A percentile compares a stretch with the other conserved stretches of the same genome.
Conservation (phyloP, 768 basidiomycete genomes). For the Mycena galericulata region DNA sequence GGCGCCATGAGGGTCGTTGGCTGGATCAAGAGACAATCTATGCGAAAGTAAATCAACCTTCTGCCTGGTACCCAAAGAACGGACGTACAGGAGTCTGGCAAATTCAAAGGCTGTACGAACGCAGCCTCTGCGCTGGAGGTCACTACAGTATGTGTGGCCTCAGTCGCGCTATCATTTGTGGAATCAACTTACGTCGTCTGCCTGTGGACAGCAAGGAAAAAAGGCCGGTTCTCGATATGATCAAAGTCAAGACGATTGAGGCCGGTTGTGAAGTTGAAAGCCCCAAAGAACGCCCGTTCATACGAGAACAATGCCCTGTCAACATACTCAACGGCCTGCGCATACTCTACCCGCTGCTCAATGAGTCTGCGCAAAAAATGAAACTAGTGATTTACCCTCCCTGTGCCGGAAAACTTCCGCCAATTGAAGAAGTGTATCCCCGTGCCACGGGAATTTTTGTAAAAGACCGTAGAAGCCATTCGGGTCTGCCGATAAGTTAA, state of each 20-base stretch:
- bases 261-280: slow-evolving; percentile 88
- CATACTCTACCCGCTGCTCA: slow-evolving; percentile 66
- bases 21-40: slow-evolving; percentile 76
- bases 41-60: neutral
- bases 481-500: slow-evolving; percentile 65
- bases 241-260: slow-evolving; percentile 90
- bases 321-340: slow-evolving; percentile 88
- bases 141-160: slow-evolving; percentile 57
- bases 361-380: neutral
- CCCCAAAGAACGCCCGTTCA: slow-evolving; percentile 88
- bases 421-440: slow-evolving; percentile 89
- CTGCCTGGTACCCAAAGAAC: neutral
- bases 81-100: slow-evolving; percentile 76
- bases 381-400: slow-evolving; percentile 71
- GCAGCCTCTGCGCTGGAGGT: slow-evolving; percentile 90
- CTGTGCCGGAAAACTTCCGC: slow-evolving; percentile 88
- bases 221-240: slow-evolving; percentile 90
- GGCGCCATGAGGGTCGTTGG: slow-evolving; percentile 90
- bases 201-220: slow-evolving; percentile 90
- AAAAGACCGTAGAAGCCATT: slow-evolving; percentile 82
- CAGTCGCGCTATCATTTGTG: neutral
- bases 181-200: slow-evolving; percentile 77
- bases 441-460: slow-evolving; percentile 89
- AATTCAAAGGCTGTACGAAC: slow-evolving; percentile 93
- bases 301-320: slow-evolving; percentile 95